Conservation (phyloP, 306 rosid species). For the Delonix regia region DNA sequence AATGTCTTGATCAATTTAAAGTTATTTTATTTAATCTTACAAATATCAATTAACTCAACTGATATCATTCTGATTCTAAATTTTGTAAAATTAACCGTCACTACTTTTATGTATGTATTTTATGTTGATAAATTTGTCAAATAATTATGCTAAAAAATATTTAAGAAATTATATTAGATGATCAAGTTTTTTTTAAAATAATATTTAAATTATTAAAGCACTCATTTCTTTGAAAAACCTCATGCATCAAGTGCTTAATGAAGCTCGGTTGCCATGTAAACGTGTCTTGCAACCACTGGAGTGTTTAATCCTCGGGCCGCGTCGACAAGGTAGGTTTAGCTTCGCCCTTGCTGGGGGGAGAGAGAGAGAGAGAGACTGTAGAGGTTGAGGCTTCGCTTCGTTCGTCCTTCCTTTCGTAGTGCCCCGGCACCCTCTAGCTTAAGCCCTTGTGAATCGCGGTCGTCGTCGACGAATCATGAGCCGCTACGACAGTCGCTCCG, state of each 20-base stretch:
- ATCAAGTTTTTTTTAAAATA: too few relatives aligned
- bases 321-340: not conserved
- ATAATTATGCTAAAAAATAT: too few relatives aligned
- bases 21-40: too few relatives aligned
- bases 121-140: too few relatives aligned
- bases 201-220: too few relatives aligned
- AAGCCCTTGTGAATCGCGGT: conserved; percentile 3
- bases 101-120: too few relatives aligned
- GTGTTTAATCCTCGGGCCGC: not conserved
- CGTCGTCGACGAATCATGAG: conserved; percentile 56
- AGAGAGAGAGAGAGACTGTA: not conserved
- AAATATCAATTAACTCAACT: too few relatives aligned
- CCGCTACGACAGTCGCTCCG: conserved; percentile 95
- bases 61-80: too few relatives aligned
- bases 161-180: too few relatives aligned
- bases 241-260: not conserved
- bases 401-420: not conserved
- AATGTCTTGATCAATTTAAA: too few relatives aligned
- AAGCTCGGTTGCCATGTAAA: not conserved
- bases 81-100: too few relatives aligned
- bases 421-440: conserved; percentile 12
- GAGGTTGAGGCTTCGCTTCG: not conserved
- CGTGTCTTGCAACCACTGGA: not conserved
- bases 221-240: too few relatives aligned
- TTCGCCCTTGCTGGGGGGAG: not conserved